Percentiles rank a stretch among this genome's conserved stretches.
Conservation (phyloP, 148 eudicot genomes). For the Persicaria tinctoria region DNA sequence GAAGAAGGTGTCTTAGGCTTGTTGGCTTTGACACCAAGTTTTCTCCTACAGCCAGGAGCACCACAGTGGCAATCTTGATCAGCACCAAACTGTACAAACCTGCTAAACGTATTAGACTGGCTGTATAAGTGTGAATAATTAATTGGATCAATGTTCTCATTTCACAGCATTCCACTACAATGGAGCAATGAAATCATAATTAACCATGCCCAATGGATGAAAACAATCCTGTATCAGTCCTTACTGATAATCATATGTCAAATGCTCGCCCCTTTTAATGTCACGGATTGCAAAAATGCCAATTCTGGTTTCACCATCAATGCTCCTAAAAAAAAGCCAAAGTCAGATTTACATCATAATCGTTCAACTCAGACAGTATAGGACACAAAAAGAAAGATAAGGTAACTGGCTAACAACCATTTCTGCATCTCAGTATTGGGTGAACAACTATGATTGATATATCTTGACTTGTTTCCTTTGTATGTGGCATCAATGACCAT, state of each 20-base stretch:
- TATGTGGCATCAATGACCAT: constrained; percentile 98
- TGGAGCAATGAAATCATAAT: constrained; percentile 1
- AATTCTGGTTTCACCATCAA: constrained; percentile 95
- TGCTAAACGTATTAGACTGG: constrained; percentile 56
- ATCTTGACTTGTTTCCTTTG: constrained; percentile 97
- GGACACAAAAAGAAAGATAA: constrained; percentile 1
- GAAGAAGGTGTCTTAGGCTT: constrained; percentile 68
- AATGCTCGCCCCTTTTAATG: constrained; percentile 85
- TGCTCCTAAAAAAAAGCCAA: constrained; percentile 47
- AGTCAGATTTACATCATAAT: constrained; percentile 11
- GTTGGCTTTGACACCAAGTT: constrained; percentile 89
- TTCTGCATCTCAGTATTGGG: constrained; percentile 99
- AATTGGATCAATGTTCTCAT: constrained; percentile 1
- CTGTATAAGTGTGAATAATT: constrained; percentile 7
- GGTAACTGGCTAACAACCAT: constrained; percentile 46
- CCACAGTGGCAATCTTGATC: constrained; percentile 99
- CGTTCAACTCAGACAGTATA: constrained; percentile 10
- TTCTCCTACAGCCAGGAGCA: constrained; percentile 76
- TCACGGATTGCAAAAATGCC: constrained; percentile 93
- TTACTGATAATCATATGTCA: constrained; percentile 98
- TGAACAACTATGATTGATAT: constrained; percentile 96
- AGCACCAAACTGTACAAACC: constrained; percentile 99
- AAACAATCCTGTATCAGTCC: neutral
- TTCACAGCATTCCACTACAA: neutral
- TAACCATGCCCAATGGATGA: neutral